These are phyloP conservation scores for Sporothrix curviconia DNA, from an alignment of 2,329 filamentous ascomycete species.

Conservation along the genomic window DNA sequence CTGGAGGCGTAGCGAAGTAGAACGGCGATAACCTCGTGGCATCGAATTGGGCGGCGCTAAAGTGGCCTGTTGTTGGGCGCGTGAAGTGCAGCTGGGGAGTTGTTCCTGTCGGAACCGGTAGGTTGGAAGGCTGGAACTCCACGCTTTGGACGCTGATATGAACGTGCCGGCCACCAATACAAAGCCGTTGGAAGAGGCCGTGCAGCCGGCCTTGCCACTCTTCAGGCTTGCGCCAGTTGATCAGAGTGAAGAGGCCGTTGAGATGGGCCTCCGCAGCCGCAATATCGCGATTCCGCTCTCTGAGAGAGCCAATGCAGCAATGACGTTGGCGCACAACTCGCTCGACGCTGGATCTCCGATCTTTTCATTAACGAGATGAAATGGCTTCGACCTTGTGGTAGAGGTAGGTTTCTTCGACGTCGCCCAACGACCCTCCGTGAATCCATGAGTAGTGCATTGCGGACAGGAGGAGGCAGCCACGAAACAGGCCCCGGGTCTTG, in stretches of 20 bases:
- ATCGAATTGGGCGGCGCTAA: neutral
- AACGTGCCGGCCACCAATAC: conserved; percentile 2
- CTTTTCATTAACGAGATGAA: neutral
- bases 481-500: neutral
- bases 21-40: neutral
- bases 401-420: conserved; percentile 1
- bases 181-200: neutral
- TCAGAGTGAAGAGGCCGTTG: neutral
- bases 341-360: neutral
- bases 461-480: neutral
- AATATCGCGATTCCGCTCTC: conserved; percentile 10
- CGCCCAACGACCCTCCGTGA: neutral
- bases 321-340: neutral
- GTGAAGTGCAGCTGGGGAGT: neutral
- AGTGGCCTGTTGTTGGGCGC: neutral
- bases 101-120: neutral
- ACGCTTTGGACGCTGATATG: neutral
- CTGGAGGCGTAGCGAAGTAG: neutral
- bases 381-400: conserved; percentile 9
- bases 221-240: neutral
- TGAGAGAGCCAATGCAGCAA: neutral
- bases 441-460: conserved; percentile 11
- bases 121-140: neutral
- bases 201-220: neutral
- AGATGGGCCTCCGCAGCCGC: conserved; percentile 3